Evolutionary conservation across 2,329 filamentous ascomycete genomes (phyloP).

Genomic region (Helotiales sp.): DNA sequence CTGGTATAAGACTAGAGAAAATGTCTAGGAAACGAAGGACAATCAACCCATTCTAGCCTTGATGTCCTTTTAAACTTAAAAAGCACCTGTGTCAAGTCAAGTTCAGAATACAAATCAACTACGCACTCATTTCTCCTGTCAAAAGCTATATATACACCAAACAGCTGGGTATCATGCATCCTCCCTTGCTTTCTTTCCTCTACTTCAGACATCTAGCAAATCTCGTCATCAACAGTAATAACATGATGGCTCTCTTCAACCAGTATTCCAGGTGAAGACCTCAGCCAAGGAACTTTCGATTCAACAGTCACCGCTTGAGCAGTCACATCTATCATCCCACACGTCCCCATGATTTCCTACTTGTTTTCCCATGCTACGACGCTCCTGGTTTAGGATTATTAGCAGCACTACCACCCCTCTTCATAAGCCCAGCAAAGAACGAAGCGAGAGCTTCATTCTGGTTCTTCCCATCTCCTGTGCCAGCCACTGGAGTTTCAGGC

Average conservation of each 20-base stretch:
- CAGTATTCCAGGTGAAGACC: constrained; percentile 2
- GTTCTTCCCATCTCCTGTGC: constrained; percentile 44
- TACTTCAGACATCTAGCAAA: constrained; percentile 11
- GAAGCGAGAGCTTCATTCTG: constrained; percentile 59
- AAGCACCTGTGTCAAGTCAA: too few relatives aligned
- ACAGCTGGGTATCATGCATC: constrained; percentile 25
- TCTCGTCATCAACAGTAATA: constrained; percentile 15
- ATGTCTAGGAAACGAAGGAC: too few relatives aligned
- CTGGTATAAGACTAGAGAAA: too few relatives aligned
- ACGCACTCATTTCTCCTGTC: not conserved
- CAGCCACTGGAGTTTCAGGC: constrained; percentile 30
- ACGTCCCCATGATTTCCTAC: too few relatives aligned
- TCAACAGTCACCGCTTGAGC: too few relatives aligned
- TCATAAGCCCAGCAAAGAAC: constrained; percentile 60
- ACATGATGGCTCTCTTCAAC: too few relatives aligned
- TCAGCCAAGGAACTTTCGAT: not conserved
- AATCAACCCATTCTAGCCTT: too few relatives aligned
- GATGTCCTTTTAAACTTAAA: too few relatives aligned
- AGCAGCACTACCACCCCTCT: constrained; percentile 41
- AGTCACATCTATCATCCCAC: too few relatives aligned
- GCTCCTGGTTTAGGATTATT: constrained; percentile 33
- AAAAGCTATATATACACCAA: constrained; percentile 17
- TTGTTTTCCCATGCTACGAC: too few relatives aligned
- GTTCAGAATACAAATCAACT: too few relatives aligned
- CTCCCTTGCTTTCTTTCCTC: constrained; percentile 4